These are phyloP conservation scores for Nemania abortiva DNA, from an alignment of 2,329 filamentous ascomycete species.

Conservation along the genomic window DNA sequence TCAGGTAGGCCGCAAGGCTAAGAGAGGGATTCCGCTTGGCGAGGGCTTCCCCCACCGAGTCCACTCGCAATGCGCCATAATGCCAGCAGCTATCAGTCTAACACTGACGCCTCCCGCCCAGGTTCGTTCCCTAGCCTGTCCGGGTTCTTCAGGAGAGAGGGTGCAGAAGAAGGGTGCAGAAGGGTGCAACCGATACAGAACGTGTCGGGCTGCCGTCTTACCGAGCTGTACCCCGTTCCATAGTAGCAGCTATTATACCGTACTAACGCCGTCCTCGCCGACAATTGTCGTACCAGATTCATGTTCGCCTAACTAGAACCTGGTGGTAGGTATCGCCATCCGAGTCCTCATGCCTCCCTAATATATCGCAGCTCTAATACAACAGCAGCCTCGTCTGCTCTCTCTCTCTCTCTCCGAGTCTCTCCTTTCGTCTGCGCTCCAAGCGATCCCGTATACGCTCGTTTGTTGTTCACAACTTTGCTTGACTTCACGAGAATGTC, in stretches of 20 bases:
- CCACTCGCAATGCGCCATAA: not conserved
- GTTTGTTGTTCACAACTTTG: not conserved
- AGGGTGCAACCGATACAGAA: not conserved
- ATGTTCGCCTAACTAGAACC: not conserved
- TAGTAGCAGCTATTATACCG: not conserved
- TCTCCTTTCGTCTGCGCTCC: not conserved
- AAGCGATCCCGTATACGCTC: not conserved
- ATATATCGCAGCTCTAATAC: not conserved
- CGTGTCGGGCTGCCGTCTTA: not conserved
- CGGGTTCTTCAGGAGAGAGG: not conserved
- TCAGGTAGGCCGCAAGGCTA: not conserved
- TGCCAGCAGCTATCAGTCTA: not conserved
- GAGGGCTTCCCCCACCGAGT: not conserved
- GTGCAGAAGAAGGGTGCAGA: no score
- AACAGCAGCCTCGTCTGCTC: not conserved
- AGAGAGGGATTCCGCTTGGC: not conserved
- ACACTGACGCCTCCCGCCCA: not conserved
- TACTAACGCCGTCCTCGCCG: slow-evolving; percentile 1
- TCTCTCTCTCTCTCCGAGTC: not conserved
- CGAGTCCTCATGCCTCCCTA: not conserved
- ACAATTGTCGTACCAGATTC: not conserved
- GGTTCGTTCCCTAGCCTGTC: not conserved
- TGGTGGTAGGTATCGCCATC: not conserved
- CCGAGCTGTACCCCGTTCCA: not conserved
- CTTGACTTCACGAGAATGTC: not conserved